phyloP scores from a whole-genome alignment of 345 rosid genomes.

The Excoecaria agallocha region DNA sequence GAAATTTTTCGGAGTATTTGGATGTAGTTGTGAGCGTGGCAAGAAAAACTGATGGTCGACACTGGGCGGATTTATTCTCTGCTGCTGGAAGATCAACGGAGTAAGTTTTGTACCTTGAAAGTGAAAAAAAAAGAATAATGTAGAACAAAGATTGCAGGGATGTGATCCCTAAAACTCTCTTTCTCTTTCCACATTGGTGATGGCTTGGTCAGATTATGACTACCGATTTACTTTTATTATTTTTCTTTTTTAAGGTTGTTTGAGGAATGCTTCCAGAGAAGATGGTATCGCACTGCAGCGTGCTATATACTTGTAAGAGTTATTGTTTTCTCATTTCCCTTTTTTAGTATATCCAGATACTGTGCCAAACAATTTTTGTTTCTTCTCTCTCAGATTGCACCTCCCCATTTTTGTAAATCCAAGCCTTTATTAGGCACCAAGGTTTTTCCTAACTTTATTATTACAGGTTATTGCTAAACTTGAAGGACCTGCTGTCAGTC shows the following conservation, averaged over 20 bases:
- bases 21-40: slow-evolving; percentile 99
- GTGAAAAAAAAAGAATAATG: background rate
- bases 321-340: slow-evolving; percentile 15
- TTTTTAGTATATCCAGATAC: background rate
- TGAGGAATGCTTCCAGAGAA: slow-evolving; percentile 95
- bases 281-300: slow-evolving; percentile 99
- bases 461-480: slow-evolving; percentile 91
- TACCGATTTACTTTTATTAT: slow-evolving; percentile 8
- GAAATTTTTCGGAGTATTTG: slow-evolving; percentile 77
- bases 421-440: background rate
- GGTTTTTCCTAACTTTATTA: slow-evolving; percentile 9
- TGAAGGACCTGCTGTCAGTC: slow-evolving; percentile 98
- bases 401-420: background rate
- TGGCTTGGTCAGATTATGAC: background rate
- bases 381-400: background rate
- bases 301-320: slow-evolving; percentile 92
- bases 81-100: slow-evolving; percentile 99
- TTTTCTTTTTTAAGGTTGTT: slow-evolving; percentile 56
- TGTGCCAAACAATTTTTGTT: background rate
- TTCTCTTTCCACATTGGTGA: background rate
- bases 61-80: slow-evolving; percentile 93
- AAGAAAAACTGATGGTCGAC: slow-evolving; percentile 96
- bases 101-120: slow-evolving; percentile 37
- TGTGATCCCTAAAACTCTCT: background rate
- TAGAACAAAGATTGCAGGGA: background rate